phyloP scores from a whole-genome alignment of 257 asterid genomes.

The Datura wrightii region DNA sequence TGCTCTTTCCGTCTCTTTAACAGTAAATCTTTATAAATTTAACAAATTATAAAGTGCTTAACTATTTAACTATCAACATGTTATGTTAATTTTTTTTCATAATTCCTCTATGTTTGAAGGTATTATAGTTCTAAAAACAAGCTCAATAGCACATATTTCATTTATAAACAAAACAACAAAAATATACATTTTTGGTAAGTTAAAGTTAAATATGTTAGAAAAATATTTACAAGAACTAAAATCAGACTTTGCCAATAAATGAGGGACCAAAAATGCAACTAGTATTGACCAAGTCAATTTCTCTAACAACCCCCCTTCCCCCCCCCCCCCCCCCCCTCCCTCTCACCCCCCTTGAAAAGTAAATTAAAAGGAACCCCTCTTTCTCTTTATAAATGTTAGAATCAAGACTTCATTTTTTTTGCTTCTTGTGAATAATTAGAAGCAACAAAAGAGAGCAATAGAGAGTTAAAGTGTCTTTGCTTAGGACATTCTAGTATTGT shows the following conservation, averaged over 20 bases:
- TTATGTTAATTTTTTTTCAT: not conserved
- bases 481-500: not conserved
- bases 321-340: not conserved
- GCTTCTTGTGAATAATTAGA: not conserved
- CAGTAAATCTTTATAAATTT: not conserved
- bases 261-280: not conserved
- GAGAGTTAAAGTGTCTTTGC: not conserved
- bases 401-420: not conserved
- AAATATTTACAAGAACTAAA: not conserved
- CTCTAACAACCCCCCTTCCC: no score
- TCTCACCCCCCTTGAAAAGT: not conserved
- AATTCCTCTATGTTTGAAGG: not conserved
- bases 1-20: not conserved
- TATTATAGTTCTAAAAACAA: not conserved
- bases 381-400: conserved; percentile 30
- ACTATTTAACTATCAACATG: not conserved
- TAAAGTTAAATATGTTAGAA: rapidly evolving
- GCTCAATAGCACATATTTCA: not conserved
- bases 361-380: not conserved
- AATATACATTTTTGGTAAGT: not conserved
- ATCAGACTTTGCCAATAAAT: not conserved
- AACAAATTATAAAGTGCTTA: not conserved
- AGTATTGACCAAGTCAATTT: conserved; percentile 58
- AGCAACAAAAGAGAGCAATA: not conserved
- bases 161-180: not conserved